Evolutionary conservation across 192 early-diverging fungal species (phyloP).

Genomic region (Thamnidium elegans): DNA sequence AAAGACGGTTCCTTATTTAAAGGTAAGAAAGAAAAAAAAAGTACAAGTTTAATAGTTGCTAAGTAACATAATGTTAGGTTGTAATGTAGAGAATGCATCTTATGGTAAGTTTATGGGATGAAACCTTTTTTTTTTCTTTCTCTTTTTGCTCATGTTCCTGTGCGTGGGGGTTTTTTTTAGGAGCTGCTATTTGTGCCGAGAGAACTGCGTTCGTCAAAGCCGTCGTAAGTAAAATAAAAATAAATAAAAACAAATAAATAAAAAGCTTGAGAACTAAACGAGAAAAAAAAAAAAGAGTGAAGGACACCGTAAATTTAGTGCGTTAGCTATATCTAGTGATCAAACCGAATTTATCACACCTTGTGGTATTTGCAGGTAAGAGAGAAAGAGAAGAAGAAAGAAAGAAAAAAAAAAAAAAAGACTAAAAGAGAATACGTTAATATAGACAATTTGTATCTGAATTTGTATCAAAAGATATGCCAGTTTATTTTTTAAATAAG

Average conservation of each 20-base stretch:
- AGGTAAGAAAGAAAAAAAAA: constrained; percentile 35
- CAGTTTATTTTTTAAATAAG: constrained; percentile 55
- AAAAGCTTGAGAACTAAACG: neutral
- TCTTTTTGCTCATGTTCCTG: constrained; percentile 12
- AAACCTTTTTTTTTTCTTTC: neutral
- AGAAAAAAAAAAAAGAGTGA: constrained; percentile 49
- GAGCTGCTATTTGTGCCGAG: constrained; percentile 87
- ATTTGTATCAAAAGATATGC: constrained; percentile 63
- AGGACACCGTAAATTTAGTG: constrained; percentile 71
- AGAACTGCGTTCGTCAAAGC: constrained; percentile 87
- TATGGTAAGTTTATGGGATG: constrained; percentile 52
- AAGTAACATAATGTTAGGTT: constrained; percentile 37
- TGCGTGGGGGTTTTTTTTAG: constrained; percentile 37
- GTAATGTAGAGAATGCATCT: constrained; percentile 90
- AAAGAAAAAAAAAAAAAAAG: too few relatives aligned
- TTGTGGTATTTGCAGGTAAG: constrained; percentile 43
- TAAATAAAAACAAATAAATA: neutral
- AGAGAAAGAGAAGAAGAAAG: neutral
- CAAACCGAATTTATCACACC: constrained; percentile 47
- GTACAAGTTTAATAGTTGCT: neutral
- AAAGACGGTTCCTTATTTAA: constrained; percentile 58
- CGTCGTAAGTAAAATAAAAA: constrained; percentile 53
- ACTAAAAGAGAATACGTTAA: neutral
- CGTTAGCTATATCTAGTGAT: constrained; percentile 77
- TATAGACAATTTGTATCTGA: constrained; percentile 78